phyloP scores from a whole-genome alignment of 225 moss, liverwort and hornwort species.

The Marchantia paleacea region DNA sequence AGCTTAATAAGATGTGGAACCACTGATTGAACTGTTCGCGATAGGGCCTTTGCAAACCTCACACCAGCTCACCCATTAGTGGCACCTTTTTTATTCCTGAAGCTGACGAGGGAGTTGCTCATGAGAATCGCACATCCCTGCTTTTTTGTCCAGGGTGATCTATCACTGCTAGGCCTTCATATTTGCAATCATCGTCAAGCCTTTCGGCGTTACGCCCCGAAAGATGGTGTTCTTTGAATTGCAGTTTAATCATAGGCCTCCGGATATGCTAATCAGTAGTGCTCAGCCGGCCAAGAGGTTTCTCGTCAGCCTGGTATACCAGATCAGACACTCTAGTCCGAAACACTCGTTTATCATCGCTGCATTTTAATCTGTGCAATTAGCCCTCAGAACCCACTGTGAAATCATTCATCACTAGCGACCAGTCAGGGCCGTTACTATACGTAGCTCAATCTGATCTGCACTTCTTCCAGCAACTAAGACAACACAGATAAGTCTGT shows the following conservation, averaged over 20 bases:
- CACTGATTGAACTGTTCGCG: conserved; percentile 18
- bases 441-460: conserved; percentile 16
- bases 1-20: too few relatives aligned
- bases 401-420: conserved; percentile 22
- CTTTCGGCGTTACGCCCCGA: conserved; percentile 28
- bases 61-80: conserved; percentile 24
- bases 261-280: too few relatives aligned
- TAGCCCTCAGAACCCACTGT: conserved; percentile 22
- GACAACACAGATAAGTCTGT: conserved; percentile 8
- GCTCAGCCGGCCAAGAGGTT: background rate
- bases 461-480: background rate
- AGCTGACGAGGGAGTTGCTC: conserved; percentile 22
- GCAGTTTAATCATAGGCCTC: conserved; percentile 18
- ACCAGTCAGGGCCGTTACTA: background rate
- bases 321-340: conserved; percentile 22
- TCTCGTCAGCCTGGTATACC: conserved; percentile 13
- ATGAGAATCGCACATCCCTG: conserved; percentile 11
- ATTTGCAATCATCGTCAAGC: conserved; percentile 23
- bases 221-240: conserved; percentile 27
- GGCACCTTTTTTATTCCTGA: conserved; percentile 16
- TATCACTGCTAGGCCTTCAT: background rate
- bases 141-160: conserved; percentile 23
- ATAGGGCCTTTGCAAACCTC: conserved; percentile 25
- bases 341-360: conserved; percentile 7
- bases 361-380: background rate